Conservation (phyloP, 2,329 filamentous ascomycete species). For the Trichophyton mentagrophytes region DNA sequence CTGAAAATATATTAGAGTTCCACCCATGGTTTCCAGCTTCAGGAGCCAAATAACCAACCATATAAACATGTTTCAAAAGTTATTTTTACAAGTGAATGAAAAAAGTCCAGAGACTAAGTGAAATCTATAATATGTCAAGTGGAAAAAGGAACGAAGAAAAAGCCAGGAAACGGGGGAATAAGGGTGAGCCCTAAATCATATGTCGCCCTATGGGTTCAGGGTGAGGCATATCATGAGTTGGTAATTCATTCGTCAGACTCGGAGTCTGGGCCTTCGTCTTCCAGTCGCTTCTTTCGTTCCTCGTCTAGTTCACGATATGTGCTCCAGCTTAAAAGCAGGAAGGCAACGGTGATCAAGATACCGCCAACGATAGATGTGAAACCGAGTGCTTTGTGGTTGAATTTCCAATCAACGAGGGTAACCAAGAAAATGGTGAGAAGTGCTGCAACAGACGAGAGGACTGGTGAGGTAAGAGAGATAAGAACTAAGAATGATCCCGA, state of each 20-base stretch:
- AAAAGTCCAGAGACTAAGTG: neutral
- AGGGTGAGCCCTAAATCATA: neutral
- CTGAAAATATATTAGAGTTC: neutral
- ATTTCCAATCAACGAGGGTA: slow-evolving; percentile 75
- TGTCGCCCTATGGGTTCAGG: no score
- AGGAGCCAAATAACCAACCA: neutral
- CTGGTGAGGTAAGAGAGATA: slow-evolving; percentile 83
- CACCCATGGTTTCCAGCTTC: neutral
- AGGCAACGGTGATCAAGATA: slow-evolving; percentile 73
- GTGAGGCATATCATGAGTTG: neutral
- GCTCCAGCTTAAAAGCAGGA: slow-evolving; percentile 75
- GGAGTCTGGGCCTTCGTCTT: slow-evolving; percentile 31
- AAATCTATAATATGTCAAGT: neutral
- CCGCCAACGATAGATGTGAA: slow-evolving; percentile 70
- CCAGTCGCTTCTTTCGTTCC: slow-evolving; percentile 51
- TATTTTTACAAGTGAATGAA: neutral
- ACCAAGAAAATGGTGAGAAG: slow-evolving; percentile 95
- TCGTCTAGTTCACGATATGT: slow-evolving; percentile 90
- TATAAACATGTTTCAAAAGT: neutral
- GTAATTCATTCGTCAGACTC: slow-evolving; percentile 28
- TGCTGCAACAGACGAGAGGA: slow-evolving; percentile 82
- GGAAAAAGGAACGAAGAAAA: neutral
- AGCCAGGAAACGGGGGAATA: neutral
- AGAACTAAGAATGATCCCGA: slow-evolving; percentile 86
- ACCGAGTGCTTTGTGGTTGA: slow-evolving; percentile 65